phyloP scores from a whole-genome alignment of 2,329 filamentous ascomycete genomes.

The Aspergillus melleus region DNA sequence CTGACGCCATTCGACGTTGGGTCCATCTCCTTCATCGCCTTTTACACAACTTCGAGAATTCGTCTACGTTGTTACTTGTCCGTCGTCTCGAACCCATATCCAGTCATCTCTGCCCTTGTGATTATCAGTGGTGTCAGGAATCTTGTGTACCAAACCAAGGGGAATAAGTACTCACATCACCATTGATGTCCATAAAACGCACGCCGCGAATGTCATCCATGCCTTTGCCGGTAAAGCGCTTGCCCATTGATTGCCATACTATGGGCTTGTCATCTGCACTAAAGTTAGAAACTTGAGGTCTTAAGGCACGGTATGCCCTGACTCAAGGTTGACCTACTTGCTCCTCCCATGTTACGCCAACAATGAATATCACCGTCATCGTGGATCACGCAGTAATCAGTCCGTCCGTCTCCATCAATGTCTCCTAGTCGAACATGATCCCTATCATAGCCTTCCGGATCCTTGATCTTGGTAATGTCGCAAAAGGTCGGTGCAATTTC shows the following conservation, averaged over 20 bases:
- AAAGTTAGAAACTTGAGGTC: neutral
- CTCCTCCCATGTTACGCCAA: constrained; percentile 3
- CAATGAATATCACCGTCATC: constrained; percentile 27
- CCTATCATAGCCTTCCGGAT: neutral
- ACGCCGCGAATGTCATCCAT: neutral
- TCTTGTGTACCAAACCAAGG: no score
- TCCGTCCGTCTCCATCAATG: constrained; percentile 36
- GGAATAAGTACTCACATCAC: neutral
- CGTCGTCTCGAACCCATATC: neutral
- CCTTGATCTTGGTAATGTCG: constrained; percentile 19
- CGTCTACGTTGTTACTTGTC: constrained; percentile 3
- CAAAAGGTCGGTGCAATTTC: constrained; percentile 25
- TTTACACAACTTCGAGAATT: constrained; percentile 2
- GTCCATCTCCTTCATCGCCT: neutral
- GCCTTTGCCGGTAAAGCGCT: neutral
- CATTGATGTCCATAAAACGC: constrained; percentile 6
- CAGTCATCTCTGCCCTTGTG: neutral
- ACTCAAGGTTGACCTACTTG: neutral
- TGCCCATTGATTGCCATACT: neutral
- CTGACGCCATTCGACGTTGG: neutral
- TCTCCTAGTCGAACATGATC: constrained; percentile 31
- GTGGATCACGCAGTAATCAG: constrained; percentile 34
- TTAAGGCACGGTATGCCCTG: no score
- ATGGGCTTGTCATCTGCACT: neutral
- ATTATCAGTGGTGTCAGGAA: neutral